phyloP scores from a whole-genome alignment of 2,329 filamentous ascomycete species.

The Penicillium sp. region DNA sequence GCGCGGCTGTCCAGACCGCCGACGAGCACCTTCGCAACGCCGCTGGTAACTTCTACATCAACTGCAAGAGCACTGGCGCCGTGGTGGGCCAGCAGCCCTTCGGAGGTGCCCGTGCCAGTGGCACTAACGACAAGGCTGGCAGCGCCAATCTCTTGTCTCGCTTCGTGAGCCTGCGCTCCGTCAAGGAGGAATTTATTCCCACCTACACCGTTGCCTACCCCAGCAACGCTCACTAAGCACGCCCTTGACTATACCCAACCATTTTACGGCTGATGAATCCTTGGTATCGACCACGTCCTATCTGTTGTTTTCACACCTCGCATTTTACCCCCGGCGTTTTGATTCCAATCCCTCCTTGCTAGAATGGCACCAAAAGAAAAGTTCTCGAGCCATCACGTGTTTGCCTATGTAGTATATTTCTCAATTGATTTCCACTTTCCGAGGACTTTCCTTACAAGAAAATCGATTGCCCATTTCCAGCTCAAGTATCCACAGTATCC shows the following conservation, averaged over 20 bases:
- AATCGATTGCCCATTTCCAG: too few species aligned
- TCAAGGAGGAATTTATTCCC: conserved; percentile 69
- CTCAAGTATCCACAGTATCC: not conserved
- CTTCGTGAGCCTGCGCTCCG: conserved; percentile 61
- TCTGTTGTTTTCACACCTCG: conserved; percentile 4
- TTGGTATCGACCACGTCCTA: conserved; percentile 6
- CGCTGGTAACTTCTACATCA: conserved; percentile 41
- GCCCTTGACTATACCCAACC: conserved; percentile 1
- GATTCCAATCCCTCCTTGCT: not conserved
- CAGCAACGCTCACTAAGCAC: conserved; percentile 57
- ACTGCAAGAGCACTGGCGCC: conserved; percentile 56
- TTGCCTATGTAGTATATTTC: conserved; percentile 1
- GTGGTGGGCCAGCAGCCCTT: conserved; percentile 70
- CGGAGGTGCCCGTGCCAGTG: conserved; percentile 61
- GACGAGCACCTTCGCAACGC: conserved; percentile 33
- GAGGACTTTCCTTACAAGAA: not conserved
- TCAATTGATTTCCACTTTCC: not conserved
- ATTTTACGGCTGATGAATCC: conserved; percentile 15
- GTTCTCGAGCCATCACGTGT: conserved; percentile 1
- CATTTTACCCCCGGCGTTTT: conserved; percentile 19
- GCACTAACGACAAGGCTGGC: conserved; percentile 69
- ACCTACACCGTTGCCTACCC: conserved; percentile 61
- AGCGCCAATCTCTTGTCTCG: conserved; percentile 58
- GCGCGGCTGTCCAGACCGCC: conserved; percentile 30
- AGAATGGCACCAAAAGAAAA: too few species aligned